A percentile compares a stretch with the other conserved stretches of the same genome.
phyloP scores from a whole-genome alignment of 805 yeast species.

The Teunomyces gatunensis region DNA sequence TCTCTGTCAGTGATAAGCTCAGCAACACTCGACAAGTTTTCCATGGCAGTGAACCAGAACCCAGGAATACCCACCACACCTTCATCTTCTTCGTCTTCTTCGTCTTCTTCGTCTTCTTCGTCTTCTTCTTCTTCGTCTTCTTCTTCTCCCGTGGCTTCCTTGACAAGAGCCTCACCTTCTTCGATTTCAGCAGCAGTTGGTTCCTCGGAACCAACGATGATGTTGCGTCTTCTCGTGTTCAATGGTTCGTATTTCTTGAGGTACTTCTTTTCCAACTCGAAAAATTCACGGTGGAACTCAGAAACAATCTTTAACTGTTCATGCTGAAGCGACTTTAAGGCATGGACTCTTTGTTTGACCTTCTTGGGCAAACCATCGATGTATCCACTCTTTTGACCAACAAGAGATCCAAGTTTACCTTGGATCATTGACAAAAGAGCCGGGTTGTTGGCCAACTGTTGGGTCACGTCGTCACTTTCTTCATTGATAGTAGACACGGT shows the following conservation, averaged over 20 bases:
- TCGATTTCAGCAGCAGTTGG: slow-evolving; percentile 78
- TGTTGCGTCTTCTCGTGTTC: slow-evolving; percentile 66
- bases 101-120: slow-evolving; percentile 34
- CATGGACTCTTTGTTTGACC: slow-evolving; percentile 75
- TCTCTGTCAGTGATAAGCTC: slow-evolving; percentile 90
- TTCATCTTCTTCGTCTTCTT: slow-evolving; percentile 41
- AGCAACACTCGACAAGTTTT: slow-evolving; percentile 75
- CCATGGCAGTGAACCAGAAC: slow-evolving; percentile 95
- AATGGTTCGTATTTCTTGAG: slow-evolving; percentile 71
- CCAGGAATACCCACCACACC: slow-evolving; percentile 76
- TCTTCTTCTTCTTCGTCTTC: slow-evolving; percentile 31
- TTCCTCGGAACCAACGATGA: slow-evolving; percentile 69
- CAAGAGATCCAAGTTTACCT: slow-evolving; percentile 78
- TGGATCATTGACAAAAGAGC: slow-evolving; percentile 83
- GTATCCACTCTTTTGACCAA: slow-evolving; percentile 87
- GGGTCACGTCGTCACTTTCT: slow-evolving; percentile 43
- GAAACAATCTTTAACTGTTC: slow-evolving; percentile 81
- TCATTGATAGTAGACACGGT: slow-evolving; percentile 67
- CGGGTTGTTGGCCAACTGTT: slow-evolving; percentile 71
- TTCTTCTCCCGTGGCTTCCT: slow-evolving; percentile 46
- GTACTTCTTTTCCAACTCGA: slow-evolving; percentile 81
- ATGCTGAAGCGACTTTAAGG: slow-evolving; percentile 77
- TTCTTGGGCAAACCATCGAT: slow-evolving; percentile 68
- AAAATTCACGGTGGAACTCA: slow-evolving; percentile 84
- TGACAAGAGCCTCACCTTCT: slow-evolving; percentile 71